Evolutionary conservation across 441 rosid genomes (phyloP).

Genomic region (Biscutella laevigata): DNA sequence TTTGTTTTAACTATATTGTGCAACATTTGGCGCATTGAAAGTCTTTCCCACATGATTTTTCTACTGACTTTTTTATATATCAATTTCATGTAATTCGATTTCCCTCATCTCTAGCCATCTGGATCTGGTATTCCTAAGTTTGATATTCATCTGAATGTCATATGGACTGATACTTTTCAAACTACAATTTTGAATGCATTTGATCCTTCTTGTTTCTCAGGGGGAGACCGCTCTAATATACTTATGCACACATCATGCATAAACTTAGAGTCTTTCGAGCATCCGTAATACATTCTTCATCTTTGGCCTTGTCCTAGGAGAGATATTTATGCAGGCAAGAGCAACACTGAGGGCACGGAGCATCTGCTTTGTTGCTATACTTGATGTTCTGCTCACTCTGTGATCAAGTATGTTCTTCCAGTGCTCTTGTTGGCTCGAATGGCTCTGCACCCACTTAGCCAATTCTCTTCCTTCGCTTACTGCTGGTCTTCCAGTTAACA

Average conservation of each 20-base stretch:
- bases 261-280: constrained; percentile 31
- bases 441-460: constrained; percentile 63
- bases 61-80: background rate
- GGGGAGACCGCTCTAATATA: background rate
- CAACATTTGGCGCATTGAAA: constrained; percentile 6
- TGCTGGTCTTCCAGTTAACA: constrained; percentile 72
- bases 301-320: constrained; percentile 72
- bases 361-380: constrained; percentile 54
- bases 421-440: constrained; percentile 35
- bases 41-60: constrained; percentile 3
- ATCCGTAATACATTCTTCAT: constrained; percentile 59
- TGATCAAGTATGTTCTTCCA: constrained; percentile 58
- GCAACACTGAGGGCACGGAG: constrained; percentile 65
- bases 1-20: constrained; percentile 8
- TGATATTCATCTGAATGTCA: background rate
- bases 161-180: background rate
- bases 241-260: background rate
- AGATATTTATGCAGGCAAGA: constrained; percentile 51
- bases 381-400: constrained; percentile 51
- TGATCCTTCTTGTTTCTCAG: constrained; percentile 2
- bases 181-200: constrained; percentile 10
- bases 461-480: constrained; percentile 63
- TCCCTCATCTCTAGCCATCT: background rate
- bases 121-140: background rate
- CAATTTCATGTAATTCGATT: background rate